Evolutionary conservation across 257 asterid genomes (phyloP), one percentile per base, ranked within the genome.

Genomic region (Sherardia arvensis): DNA sequence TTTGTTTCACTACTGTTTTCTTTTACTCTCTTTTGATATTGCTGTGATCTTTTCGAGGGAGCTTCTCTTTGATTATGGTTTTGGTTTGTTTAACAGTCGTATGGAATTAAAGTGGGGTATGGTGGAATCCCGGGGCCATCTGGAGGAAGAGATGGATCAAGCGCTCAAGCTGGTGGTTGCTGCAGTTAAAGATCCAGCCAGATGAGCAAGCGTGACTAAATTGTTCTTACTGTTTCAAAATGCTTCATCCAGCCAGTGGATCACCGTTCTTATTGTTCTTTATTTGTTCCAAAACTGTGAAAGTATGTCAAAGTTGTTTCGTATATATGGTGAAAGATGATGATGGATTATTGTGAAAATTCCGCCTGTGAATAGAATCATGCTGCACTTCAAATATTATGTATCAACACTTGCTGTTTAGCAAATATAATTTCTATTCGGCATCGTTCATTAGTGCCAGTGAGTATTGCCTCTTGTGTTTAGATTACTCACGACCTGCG

Each of bases 71-170:
- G 3, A 43, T 32, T 28, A 20, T 29, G 33, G 26, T 22, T 23
- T 68, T 53, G 26, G 20, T 67, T 28, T 28, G 18, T 45, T 73
- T 68, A 64, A 78, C 90, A 93, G 96, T 90, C 97, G 1, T 77
- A 81, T 56, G 97, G 99, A 43, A 93, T 93, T 58, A 87, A 90
- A 83, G 88, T 93, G 21, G 99, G 99, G 30, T 83, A 85, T 23
- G 93, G 91, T 57, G 92, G 94, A 49, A 78, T 83, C 54, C 90
- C 85, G 0, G 95, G 96, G 63, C 79, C 94, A 12, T 81, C 96
- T 32, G 90, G 92, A 30, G 87, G 92, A 33, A 80, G 96, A 69
- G 93, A 76, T 62, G 95, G 90, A 62, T 67, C 82, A 63, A 79
- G 77, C 61, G 70, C 95, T 68, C 99, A 85, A 73, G 86, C 78